Conservation (phyloP, 768 basidiomycete genomes). For the Mycena crocata region DNA sequence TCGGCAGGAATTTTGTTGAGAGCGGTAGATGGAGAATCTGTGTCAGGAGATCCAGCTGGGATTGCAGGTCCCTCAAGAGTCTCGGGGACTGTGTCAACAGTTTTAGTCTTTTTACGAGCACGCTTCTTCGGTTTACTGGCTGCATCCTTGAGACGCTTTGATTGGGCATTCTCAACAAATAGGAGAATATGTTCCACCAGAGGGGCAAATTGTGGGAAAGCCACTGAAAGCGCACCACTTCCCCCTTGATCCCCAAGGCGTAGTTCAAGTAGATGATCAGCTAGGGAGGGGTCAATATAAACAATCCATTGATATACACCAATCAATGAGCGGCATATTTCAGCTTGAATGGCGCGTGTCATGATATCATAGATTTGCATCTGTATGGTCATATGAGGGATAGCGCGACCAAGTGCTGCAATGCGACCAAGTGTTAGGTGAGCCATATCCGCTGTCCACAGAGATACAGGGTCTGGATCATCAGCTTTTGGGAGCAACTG, state of each 20-base stretch:
- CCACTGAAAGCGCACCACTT: neutral
- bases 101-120: too few species aligned
- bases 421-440: neutral
- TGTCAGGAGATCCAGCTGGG: too few species aligned
- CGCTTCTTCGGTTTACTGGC: too few species aligned
- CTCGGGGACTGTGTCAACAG: too few species aligned
- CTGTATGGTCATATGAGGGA: neutral
- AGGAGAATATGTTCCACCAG: too few species aligned
- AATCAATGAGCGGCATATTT: neutral
- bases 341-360: neutral
- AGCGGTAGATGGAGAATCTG: too few species aligned
- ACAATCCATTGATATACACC: slow-evolving; percentile 12
- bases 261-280: neutral
- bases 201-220: slow-evolving; percentile 3
- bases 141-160: too few species aligned
- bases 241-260: neutral
- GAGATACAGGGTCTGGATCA: neutral
- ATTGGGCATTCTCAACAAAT: too few species aligned
- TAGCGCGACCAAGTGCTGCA: neutral
- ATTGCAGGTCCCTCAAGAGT: too few species aligned
- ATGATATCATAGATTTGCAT: neutral
- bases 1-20: neutral
- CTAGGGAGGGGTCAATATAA: slow-evolving; percentile 3
- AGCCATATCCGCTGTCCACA: too few species aligned
- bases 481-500: neutral